These are phyloP conservation scores for Daldinia bambusicola DNA, from an alignment of 495 filamentous ascomycete species.

Conservation along the genomic window DNA sequence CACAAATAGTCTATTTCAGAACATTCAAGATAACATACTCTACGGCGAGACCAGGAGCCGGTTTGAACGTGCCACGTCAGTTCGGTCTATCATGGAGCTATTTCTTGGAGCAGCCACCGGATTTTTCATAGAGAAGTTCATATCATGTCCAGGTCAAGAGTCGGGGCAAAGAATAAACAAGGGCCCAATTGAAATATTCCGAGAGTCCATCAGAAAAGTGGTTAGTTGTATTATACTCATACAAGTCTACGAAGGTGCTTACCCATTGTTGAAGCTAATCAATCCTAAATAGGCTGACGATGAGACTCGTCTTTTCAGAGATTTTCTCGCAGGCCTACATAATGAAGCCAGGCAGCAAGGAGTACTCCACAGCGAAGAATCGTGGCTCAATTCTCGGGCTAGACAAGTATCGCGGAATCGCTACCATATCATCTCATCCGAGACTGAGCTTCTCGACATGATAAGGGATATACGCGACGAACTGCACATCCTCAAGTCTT, in stretches of 20 bases:
- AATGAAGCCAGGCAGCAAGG: constrained; percentile 1
- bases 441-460: constrained; percentile 43
- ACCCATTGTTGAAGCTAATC: constrained; percentile 12
- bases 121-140: constrained; percentile 25
- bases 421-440: constrained; percentile 31
- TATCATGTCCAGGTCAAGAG: background rate
- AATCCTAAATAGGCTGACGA: constrained; percentile 16
- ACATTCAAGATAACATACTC: constrained; percentile 12
- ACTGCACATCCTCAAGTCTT: constrained; percentile 47
- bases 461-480: constrained; percentile 50
- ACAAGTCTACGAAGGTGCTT: background rate
- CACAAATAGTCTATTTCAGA: constrained; percentile 2
- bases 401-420: constrained; percentile 1
- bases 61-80: constrained; percentile 21
- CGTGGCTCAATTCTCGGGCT: no score
- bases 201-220: constrained; percentile 36
- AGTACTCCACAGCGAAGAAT: background rate
- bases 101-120: constrained; percentile 20
- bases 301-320: constrained; percentile 20
- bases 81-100: constrained; percentile 25
- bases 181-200: constrained; percentile 37
- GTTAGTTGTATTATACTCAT: background rate
- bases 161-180: constrained; percentile 1
- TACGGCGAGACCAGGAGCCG: constrained; percentile 10
- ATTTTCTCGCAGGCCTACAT: constrained; percentile 19